Evolutionary conservation across 306 rosid species (phyloP), one percentile per base, ranked within the genome.

Genomic region (Amphicarpaea edgeworthii): DNA sequence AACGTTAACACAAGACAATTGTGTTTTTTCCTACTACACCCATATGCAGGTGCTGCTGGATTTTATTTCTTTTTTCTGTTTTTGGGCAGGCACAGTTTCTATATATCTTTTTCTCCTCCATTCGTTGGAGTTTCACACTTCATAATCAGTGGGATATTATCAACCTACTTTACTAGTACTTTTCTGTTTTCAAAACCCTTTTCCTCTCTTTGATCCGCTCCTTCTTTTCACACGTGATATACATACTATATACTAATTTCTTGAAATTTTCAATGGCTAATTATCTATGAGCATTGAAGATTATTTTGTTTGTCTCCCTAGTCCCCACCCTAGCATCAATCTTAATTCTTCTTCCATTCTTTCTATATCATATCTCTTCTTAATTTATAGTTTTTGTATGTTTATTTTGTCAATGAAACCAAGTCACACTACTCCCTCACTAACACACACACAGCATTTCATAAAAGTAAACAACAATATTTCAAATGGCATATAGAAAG

Each of bases 151-250:
- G 41, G 60, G 34, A 78, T n/a, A n/a, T n/a, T n/a, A n/a, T 54
- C 78, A 68, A 50, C 77, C 82, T 53, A 76, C 77, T 76, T 72
- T 54, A n/a, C n/a, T n/a, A 47, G 58, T 79, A 85, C 88, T 90
- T 88, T 90, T n/a, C n/a, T n/a, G n/a, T n/a, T n/a, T n/a, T 90
- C 93, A 83, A 86, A 65, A 71, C 57, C 62, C 58, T 24, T 70
- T 21, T 12, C 26, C 75, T 46, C 78, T 43, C 32, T 43, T 68
- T 81, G 76, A 67, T 74, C 16, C n/a, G 0, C 28, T 79, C 73
- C 19, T 26, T 46, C 50, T 63, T 47, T 55, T 61, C 74, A 24
- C 71, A 30, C 41, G 42, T 62, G 49, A 15, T 1, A 15, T 20
- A 42, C 12, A 40, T 41, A 8, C n/a, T 16, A 32, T 12, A 58